Conservation (phyloP, 768 basidiomycete genomes). For the Amanita exitialis region DNA sequence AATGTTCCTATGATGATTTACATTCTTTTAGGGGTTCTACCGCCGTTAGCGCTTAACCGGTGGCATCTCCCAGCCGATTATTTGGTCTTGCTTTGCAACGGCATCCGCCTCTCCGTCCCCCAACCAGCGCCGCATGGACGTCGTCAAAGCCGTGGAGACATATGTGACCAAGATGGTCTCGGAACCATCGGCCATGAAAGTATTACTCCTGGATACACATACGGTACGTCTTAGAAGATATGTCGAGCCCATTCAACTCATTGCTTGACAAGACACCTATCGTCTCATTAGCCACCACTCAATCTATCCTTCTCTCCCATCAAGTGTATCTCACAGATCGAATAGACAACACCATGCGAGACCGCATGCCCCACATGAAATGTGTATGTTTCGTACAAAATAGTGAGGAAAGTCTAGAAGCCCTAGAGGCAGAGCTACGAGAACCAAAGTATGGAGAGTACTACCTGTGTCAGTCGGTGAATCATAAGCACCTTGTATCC, state of each 20-base stretch:
- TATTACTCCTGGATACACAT: constrained; percentile 87
- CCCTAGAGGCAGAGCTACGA: constrained; percentile 72
- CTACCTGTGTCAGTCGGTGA: constrained; percentile 96
- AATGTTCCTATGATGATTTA: too few relatives aligned
- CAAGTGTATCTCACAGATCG: constrained; percentile 98
- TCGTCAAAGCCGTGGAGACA: constrained; percentile 89
- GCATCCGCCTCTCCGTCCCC: background rate
- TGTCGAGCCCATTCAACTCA: background rate
- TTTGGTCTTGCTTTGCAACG: background rate
- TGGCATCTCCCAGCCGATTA: background rate
- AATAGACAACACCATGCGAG: constrained; percentile 88
- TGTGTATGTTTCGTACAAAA: constrained; percentile 91
- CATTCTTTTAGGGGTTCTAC: background rate
- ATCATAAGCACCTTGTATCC: constrained; percentile 25
- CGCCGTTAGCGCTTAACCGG: background rate
- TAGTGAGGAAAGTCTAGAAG: constrained; percentile 72
- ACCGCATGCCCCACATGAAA: constrained; percentile 93
- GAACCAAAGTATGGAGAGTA: constrained; percentile 97
- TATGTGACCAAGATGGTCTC: constrained; percentile 88
- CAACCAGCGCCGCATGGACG: constrained; percentile 56
- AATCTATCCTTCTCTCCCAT: constrained; percentile 85
- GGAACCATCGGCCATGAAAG: constrained; percentile 86
- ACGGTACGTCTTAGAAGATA: constrained; percentile 46
- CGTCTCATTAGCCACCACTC: constrained; percentile 89
- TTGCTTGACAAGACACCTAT: constrained; percentile 70